Percentiles rank a stretch among this genome's conserved stretches.
These are phyloP conservation scores for Colletotrichum navitas DNA, from an alignment of 2,329 filamentous ascomycete species.

Conservation along the genomic window DNA sequence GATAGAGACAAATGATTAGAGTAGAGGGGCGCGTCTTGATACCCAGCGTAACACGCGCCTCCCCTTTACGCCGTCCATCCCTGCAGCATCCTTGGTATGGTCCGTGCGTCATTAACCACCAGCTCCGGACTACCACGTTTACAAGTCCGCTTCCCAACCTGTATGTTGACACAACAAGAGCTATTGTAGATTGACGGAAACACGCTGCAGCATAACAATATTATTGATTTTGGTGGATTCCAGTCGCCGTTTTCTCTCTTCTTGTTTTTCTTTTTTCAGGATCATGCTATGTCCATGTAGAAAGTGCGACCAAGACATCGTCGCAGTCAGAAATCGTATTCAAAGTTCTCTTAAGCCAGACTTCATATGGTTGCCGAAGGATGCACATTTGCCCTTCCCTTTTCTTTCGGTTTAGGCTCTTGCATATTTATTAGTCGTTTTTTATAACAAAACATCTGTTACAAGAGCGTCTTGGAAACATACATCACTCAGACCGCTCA, in stretches of 20 bases:
- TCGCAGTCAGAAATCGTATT: neutral
- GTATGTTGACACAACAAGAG: neutral
- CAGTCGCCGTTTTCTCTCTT: too few species aligned
- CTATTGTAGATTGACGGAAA: neutral
- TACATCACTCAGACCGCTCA: neutral
- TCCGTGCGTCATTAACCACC: slow-evolving; percentile 2
- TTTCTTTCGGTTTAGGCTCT: neutral
- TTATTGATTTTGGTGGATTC: too few species aligned
- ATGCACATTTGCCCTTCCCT: neutral
- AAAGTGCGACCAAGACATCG: neutral
- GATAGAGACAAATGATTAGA: neutral
- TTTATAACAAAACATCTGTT: rapidly evolving
- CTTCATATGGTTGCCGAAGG: neutral
- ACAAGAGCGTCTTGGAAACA: neutral
- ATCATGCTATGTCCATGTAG: too few species aligned
- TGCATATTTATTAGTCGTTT: too few species aligned
- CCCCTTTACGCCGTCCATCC: slow-evolving; percentile 4
- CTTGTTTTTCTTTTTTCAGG: too few species aligned
- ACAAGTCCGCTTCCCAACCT: neutral
- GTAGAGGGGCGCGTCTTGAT: slow-evolving; percentile 37
- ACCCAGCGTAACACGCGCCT: slow-evolving; percentile 3
- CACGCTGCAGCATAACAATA: neutral
- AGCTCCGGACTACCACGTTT: neutral
- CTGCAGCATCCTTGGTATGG: neutral
- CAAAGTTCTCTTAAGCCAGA: neutral